Evolutionary conservation across 2,329 filamentous ascomycete species (phyloP).

Genomic region (Penicillium sp.): DNA sequence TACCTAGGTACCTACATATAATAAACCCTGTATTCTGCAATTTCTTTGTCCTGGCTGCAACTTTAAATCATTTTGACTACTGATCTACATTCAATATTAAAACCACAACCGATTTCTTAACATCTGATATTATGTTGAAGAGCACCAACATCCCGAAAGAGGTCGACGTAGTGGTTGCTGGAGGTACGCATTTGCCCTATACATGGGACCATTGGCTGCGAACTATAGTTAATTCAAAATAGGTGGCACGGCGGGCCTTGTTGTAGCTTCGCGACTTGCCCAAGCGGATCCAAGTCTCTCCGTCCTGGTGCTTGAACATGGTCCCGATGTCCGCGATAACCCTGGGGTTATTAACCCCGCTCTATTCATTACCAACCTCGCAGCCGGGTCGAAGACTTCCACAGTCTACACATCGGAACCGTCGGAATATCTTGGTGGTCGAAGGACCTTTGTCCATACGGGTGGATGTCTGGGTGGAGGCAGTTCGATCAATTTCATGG

Average conservation of each 20-base stretch:
- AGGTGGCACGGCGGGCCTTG: neutral
- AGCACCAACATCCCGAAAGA: neutral
- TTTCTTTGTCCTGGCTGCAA: neutral
- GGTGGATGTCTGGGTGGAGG: neutral
- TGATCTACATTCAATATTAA: neutral
- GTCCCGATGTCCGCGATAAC: constrained; percentile 21
- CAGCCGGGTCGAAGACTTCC: neutral
- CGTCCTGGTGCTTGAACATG: neutral
- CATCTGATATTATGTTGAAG: neutral
- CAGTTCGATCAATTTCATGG: neutral
- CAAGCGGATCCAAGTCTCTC: neutral
- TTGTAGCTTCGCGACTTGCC: neutral
- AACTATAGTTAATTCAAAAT: neutral
- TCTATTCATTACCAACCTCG: neutral
- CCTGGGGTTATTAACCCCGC: neutral
- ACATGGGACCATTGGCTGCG: neutral
- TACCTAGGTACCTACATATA: neutral
- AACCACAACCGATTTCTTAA: neutral
- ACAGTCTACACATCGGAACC: neutral
- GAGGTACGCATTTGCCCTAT: neutral
- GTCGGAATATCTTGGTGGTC: neutral
- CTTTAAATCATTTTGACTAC: neutral
- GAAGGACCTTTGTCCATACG: neutral
- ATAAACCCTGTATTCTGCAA: neutral
- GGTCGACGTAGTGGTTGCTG: neutral